Evolutionary conservation across 352 stramenopile species (phyloP).

Genomic region (Pythium graminicola): DNA sequence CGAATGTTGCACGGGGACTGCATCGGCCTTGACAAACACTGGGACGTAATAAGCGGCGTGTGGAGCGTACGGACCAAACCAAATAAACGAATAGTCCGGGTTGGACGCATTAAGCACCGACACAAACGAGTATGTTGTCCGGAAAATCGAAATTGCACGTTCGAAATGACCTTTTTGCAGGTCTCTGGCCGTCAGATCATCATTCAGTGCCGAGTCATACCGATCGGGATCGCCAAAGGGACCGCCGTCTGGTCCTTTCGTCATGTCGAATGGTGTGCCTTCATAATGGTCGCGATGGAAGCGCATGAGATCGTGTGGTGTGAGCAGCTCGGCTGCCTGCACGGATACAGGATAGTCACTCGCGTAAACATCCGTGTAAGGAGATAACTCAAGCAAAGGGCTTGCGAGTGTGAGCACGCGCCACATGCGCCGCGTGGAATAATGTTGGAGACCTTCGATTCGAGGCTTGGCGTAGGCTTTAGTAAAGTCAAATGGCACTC

Average conservation of each 20-base stretch:
- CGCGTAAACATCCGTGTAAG: constrained; percentile 63
- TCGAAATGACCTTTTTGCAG: constrained; percentile 71
- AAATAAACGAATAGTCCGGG: constrained; percentile 57
- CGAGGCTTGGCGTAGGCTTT: constrained; percentile 71
- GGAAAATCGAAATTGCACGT: constrained; percentile 91
- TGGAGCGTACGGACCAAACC: constrained; percentile 89
- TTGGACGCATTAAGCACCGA: constrained; percentile 56
- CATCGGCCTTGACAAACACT: constrained; percentile 67
- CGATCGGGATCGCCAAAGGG: constrained; percentile 90
- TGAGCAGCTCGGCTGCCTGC: constrained; percentile 42
- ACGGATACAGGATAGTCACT: constrained; percentile 88
- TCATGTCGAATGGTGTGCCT: constrained; percentile 89
- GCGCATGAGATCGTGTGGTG: constrained; percentile 81
- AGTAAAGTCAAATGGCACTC: constrained; percentile 85
- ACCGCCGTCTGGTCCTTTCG: constrained; percentile 58
- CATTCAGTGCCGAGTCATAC: constrained; percentile 55
- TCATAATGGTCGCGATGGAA: constrained; percentile 93
- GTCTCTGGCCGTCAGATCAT: constrained; percentile 44
- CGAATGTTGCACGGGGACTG: constrained; percentile 42
- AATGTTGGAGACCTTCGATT: constrained; percentile 55
- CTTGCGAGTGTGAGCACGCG: constrained; percentile 80
- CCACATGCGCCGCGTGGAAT: constrained; percentile 89
- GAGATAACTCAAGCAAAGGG: constrained; percentile 58
- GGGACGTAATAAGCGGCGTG: constrained; percentile 86
- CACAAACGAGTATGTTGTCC: constrained; percentile 87